Conservation (phyloP, 768 basidiomycete genomes). For the Russula virescens region DNA sequence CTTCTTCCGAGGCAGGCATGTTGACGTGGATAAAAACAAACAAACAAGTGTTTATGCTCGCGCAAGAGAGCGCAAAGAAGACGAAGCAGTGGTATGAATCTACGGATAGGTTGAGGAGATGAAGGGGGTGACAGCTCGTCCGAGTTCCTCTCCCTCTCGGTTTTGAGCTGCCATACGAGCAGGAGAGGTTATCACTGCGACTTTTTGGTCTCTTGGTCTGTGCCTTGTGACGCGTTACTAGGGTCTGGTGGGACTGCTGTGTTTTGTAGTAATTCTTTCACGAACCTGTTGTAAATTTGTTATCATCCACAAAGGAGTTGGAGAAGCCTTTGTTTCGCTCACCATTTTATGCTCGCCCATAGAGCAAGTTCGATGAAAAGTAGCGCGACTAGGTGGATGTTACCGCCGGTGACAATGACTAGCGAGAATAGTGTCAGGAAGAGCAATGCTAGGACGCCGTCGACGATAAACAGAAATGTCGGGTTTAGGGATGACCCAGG, state of each 20-base stretch:
- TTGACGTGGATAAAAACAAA: not conserved
- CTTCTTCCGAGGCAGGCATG: conserved; percentile 3
- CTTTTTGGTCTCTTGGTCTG: conserved; percentile 17
- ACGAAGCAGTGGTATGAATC: conserved; percentile 86
- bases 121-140: not conserved
- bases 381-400: conserved; percentile 59
- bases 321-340: conserved; percentile 24
- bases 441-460: conserved; percentile 53
- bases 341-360: conserved; percentile 84
- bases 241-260: not conserved
- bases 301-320: not conserved
- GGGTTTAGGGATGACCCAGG: conserved; percentile 78
- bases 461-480: conserved; percentile 56
- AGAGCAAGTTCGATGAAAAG: conserved; percentile 60
- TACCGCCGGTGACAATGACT: conserved; percentile 58
- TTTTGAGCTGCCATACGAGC: not conserved
- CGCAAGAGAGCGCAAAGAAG: conserved; percentile 72
- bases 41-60: conserved; percentile 72
- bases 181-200: not conserved
- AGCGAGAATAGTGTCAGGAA: conserved; percentile 54
- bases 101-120: conserved; percentile 50
- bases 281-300: conserved; percentile 42
- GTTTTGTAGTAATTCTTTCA: conserved; percentile 49
- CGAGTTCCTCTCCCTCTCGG: not conserved
- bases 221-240: not conserved